A percentile compares a stretch with the other conserved stretches of the same genome.
Conservation (phyloP, 2,329 filamentous ascomycete genomes). For the Aspergillus fumigatus region DNA sequence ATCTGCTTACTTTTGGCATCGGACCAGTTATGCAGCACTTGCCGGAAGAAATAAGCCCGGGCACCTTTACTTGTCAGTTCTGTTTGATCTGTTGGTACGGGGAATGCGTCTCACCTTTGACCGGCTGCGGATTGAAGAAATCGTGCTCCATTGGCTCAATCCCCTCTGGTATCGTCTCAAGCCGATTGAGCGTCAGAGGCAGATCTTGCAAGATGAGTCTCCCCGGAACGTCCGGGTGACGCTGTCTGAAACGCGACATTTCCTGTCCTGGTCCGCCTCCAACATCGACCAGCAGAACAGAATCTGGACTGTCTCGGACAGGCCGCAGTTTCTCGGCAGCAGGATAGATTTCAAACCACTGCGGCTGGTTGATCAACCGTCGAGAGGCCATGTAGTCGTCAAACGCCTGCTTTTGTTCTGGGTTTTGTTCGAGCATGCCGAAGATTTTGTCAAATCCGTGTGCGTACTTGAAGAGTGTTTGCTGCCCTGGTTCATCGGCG, state of each 20-base stretch:
- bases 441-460: slow-evolving; percentile 14
- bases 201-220: slow-evolving; percentile 47
- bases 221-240: slow-evolving; percentile 36
- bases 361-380: slow-evolving; percentile 8
- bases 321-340: slow-evolving; percentile 3
- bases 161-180: slow-evolving; percentile 6
- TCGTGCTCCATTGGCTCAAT: slow-evolving; percentile 38
- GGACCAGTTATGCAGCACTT: slow-evolving; percentile 31
- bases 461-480: slow-evolving; percentile 13
- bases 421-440: slow-evolving; percentile 13
- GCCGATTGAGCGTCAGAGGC: slow-evolving; percentile 29
- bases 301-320: neutral
- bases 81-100: neutral
- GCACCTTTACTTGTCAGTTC: slow-evolving; percentile 14
- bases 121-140: slow-evolving; percentile 43
- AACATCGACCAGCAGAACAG: slow-evolving; percentile 36
- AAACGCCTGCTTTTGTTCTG: slow-evolving; percentile 15
- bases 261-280: slow-evolving; percentile 40
- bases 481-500: slow-evolving; percentile 2
- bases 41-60: slow-evolving; percentile 31
- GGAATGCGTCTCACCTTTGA: slow-evolving; percentile 31
- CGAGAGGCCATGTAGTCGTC: slow-evolving; percentile 17
- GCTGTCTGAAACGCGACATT: slow-evolving; percentile 29
- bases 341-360: slow-evolving; percentile 18
- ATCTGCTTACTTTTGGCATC: slow-evolving; percentile 24